Conservation (phyloP, 306 rosid species). For the Dryas drummondii region DNA sequence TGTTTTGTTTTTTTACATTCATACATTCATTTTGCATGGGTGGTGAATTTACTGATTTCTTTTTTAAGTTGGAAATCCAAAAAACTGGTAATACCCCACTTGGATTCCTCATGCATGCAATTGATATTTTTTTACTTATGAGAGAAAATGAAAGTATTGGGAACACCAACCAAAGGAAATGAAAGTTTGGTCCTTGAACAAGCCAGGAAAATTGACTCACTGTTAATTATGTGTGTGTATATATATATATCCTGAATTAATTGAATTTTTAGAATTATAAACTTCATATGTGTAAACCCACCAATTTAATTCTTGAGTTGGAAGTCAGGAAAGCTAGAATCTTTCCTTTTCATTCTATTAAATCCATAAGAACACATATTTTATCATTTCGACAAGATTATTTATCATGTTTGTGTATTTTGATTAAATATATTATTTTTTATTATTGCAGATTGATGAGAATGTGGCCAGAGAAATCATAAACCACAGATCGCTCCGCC, state of each 20-base stretch:
- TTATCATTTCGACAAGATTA: not conserved
- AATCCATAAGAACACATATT: not conserved
- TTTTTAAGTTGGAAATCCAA: too few species aligned
- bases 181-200: too few species aligned
- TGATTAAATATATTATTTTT: not conserved
- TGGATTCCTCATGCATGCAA: too few species aligned
- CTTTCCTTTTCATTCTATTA: not conserved
- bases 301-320: not conserved
- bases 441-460: slow-evolving; percentile 62
- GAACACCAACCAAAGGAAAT: too few species aligned
- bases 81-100: too few species aligned
- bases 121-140: too few species aligned
- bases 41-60: not conserved
- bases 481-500: slow-evolving; percentile 77
- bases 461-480: slow-evolving; percentile 85
- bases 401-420: not conserved
- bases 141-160: too few species aligned
- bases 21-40: not conserved
- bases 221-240: too few species aligned
- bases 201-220: too few species aligned
- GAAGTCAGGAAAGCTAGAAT: not conserved
- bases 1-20: not conserved
- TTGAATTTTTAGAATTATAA: not conserved
- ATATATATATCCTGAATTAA: too few species aligned
- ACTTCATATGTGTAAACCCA: not conserved